These are phyloP conservation scores for Vanderwaltozyma polyspora DNA, from an alignment of 805 yeast genomes.

Conservation along the genomic window DNA sequence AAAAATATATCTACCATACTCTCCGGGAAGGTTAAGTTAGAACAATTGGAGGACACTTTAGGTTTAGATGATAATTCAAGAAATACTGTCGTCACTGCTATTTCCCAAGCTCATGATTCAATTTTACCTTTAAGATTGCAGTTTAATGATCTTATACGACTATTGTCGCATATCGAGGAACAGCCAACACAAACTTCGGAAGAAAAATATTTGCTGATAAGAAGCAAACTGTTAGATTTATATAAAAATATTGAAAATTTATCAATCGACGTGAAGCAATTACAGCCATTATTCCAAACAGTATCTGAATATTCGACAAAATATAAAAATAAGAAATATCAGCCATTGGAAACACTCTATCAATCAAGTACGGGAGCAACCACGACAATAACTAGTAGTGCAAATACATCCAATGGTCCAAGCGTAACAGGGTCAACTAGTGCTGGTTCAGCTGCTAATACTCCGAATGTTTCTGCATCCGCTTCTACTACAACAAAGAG, in stretches of 20 bases:
- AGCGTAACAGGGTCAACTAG: neutral
- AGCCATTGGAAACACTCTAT: constrained; percentile 17
- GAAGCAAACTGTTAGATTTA: constrained; percentile 14
- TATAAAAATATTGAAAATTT: constrained; percentile 14
- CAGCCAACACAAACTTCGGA: constrained; percentile 6
- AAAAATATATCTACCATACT: constrained; percentile 6
- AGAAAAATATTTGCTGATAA: constrained; percentile 14
- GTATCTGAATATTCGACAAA: constrained; percentile 15
- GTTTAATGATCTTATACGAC: constrained; percentile 20
- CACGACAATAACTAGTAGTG: neutral
- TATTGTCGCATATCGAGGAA: constrained; percentile 11
- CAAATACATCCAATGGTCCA: constrained; percentile 1
- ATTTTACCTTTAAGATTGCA: constrained; percentile 11
- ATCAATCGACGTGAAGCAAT: constrained; percentile 12
- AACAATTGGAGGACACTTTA: constrained; percentile 11
- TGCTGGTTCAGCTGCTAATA: constrained; percentile 4
- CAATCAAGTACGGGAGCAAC: neutral
- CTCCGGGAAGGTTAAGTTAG: constrained; percentile 8
- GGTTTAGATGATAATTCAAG: constrained; percentile 7
- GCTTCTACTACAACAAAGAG: constrained; percentile 1
- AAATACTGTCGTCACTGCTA: constrained; percentile 5
- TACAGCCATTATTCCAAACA: constrained; percentile 19
- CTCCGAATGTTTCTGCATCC: constrained; percentile 2
- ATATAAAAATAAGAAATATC: constrained; percentile 12
- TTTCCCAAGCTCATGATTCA: constrained; percentile 4